Evolutionary conservation across 106 monocot species (phyloP), one percentile per base, ranked within the genome.

Genomic region (Amphibolis antarctica): DNA sequence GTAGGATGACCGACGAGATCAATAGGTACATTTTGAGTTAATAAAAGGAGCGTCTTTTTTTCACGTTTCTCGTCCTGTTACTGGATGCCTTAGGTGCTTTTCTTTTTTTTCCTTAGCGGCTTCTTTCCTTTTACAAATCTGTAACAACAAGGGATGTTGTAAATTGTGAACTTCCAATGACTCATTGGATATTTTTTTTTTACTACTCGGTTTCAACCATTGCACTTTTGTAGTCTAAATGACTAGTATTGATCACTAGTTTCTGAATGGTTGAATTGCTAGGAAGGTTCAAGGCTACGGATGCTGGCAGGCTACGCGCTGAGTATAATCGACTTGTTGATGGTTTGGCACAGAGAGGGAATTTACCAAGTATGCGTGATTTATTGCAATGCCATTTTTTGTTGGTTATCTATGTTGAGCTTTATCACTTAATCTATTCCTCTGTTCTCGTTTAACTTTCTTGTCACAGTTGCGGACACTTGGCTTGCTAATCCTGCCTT

Each of bases 201-300:
- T 71, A 1, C 61, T 62, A 28, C 26, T 30, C 28, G 48, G 15
- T 11, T 17, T 58, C 24, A 28, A 21, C 50, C 3, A 36, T 1
- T 44, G 9, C 58, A 30, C 9, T 28, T 11, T 27, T 58, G 28
- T 29, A 58, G 27, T 68, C 9, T 13, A 42, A 46, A 21, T 55
- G 46, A 57, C n/a, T n/a, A n/a, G n/a, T n/a, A n/a, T 67, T 56
- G 19, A 60, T 57, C 54, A 18, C 55, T 50, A 30, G 23, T 51
- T 10, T 46, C 22, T 50, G 23, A 63, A 72, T 72, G 46, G 62
- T 70, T 75, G 72, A 78, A 72, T 71, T 98, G 86, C 64, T 85
- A 86, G 84, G 81, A 98, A 98, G 96, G 96, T 84, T 98, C 62
- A 91, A 98, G 85, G 91, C 90, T 58, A 87, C 87, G 57, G 98